These are phyloP conservation scores for Ophiocordyceps sinensis DNA, from an alignment of 2,329 filamentous ascomycete genomes.

Conservation along the genomic window DNA sequence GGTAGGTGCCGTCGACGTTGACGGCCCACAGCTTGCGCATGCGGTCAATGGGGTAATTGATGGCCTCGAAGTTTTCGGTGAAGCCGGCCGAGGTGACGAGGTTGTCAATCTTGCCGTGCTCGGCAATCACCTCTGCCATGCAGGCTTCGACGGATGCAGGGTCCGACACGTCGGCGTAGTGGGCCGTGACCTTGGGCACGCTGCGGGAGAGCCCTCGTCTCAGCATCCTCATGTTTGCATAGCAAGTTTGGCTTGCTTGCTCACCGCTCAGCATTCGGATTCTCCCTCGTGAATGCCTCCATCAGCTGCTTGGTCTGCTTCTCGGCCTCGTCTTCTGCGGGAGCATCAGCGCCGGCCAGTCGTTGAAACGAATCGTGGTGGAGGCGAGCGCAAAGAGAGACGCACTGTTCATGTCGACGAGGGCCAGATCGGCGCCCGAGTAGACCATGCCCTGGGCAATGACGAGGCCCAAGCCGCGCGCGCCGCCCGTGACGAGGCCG, in stretches of 20 bases:
- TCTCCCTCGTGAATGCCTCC: slow-evolving; percentile 62
- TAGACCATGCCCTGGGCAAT: slow-evolving; percentile 88
- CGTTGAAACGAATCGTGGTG: no score
- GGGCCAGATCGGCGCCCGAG: slow-evolving; percentile 75
- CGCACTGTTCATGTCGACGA: slow-evolving; percentile 82
- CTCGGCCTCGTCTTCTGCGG: slow-evolving; percentile 64
- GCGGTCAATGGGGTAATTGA: slow-evolving; percentile 79
- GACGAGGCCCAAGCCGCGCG: slow-evolving; percentile 74
- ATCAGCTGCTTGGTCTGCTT: slow-evolving; percentile 62
- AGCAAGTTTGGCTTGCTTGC: slow-evolving; percentile 8
- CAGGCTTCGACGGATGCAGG: slow-evolving; percentile 63
- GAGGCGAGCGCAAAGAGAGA: no score
- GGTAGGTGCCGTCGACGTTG: slow-evolving; percentile 83
- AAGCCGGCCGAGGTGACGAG: slow-evolving; percentile 95
- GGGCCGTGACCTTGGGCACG: slow-evolving; percentile 71
- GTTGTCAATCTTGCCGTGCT: slow-evolving; percentile 74
- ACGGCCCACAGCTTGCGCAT: slow-evolving; percentile 90
- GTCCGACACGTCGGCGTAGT: slow-evolving; percentile 77
- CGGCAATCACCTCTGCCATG: slow-evolving; percentile 41
- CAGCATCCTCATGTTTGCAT: no score
- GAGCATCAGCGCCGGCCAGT: background rate
- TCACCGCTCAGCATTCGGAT: slow-evolving; percentile 58
- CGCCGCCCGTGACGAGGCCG: slow-evolving; percentile 79
- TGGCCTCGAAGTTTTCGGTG: slow-evolving; percentile 88
- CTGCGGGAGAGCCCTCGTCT: slow-evolving; percentile 20